Percentiles rank a stretch among this genome's conserved stretches.
Conservation (phyloP, 2,329 filamentous ascomycete species). For the Cladophialophora exuberans region DNA sequence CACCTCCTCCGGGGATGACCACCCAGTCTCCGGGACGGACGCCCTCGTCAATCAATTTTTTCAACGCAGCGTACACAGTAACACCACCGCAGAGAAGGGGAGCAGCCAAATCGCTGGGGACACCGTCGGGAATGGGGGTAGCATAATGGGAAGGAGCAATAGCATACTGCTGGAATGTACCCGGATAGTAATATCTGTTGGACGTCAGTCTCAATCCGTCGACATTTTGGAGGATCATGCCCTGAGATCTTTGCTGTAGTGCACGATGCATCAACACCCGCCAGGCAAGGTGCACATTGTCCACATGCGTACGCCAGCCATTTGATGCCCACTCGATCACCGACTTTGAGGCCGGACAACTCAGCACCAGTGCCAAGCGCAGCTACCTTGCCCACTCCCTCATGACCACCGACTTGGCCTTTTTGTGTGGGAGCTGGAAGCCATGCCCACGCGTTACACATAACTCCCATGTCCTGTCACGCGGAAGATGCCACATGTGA, state of each 20-base stretch:
- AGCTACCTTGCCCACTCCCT: slow-evolving; percentile 68
- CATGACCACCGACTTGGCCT: slow-evolving; percentile 70
- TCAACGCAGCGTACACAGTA: slow-evolving; percentile 61
- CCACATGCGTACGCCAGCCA: slow-evolving; percentile 65
- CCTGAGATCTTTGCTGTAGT: slow-evolving; percentile 61
- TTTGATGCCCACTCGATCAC: slow-evolving; percentile 71
- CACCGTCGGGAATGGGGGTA: slow-evolving; percentile 66
- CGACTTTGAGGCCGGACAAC: slow-evolving; percentile 61
- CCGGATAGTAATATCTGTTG: slow-evolving; percentile 65
- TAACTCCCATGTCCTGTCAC: slow-evolving; percentile 56
- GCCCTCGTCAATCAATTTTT: slow-evolving; percentile 60
- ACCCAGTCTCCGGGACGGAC: slow-evolving; percentile 60
- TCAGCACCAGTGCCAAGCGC: slow-evolving; percentile 64
- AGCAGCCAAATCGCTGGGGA: slow-evolving; percentile 64
- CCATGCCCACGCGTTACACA: slow-evolving; percentile 53
- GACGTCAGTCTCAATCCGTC: neutral
- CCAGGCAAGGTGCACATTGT: slow-evolving; percentile 57
- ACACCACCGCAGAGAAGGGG: slow-evolving; percentile 66
- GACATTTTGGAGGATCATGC: neutral
- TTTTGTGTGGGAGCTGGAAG: slow-evolving; percentile 62
- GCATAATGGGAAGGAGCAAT: slow-evolving; percentile 68
- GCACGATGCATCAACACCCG: slow-evolving; percentile 59
- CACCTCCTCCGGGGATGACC: slow-evolving; percentile 63
- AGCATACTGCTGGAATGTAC: slow-evolving; percentile 74
- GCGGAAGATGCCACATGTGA: neutral